phyloP scores from a whole-genome alignment of 176 grass and related monocot genomes.

The Musa acuminata region DNA sequence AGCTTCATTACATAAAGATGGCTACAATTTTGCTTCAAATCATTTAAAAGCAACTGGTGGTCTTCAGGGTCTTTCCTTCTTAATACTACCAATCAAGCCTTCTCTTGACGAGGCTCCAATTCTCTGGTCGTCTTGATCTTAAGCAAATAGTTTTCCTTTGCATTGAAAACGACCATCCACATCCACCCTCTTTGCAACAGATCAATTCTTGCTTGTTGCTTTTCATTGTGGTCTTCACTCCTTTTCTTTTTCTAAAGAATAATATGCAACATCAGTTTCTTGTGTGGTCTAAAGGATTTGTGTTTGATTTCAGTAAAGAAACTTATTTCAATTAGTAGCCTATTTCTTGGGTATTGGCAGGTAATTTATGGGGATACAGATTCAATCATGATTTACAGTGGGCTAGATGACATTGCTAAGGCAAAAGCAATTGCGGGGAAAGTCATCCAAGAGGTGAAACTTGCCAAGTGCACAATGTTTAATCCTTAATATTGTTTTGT shows the following conservation, averaged over 20 bases:
- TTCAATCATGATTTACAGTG: constrained; percentile 98
- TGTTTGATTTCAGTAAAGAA: too few relatives aligned
- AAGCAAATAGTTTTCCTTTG: too few relatives aligned
- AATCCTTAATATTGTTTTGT: constrained; percentile 13
- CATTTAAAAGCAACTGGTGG: not conserved
- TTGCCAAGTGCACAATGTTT: not conserved
- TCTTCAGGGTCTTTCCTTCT: constrained; percentile 6
- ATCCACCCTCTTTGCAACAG: not conserved
- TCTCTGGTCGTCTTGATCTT: too few relatives aligned
- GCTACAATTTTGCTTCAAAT: not conserved
- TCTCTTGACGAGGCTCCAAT: not conserved
- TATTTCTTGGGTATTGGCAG: constrained; percentile 35
- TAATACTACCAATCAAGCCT: not conserved
- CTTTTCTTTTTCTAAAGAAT: not conserved
- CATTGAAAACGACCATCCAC: not conserved
- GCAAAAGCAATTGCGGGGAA: constrained; percentile 86
- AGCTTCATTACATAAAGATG: not conserved
- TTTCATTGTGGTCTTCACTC: not conserved
- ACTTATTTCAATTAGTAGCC: not conserved
- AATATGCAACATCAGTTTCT: too few relatives aligned
- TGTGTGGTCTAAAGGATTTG: too few relatives aligned
- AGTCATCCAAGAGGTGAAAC: constrained; percentile 82
- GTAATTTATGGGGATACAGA: constrained; percentile 99
- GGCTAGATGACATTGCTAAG: constrained; percentile 76
- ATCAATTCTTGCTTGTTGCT: not conserved